Conservation (phyloP, 495 filamentous ascomycete genomes). For the Aspergillus diversus region DNA sequence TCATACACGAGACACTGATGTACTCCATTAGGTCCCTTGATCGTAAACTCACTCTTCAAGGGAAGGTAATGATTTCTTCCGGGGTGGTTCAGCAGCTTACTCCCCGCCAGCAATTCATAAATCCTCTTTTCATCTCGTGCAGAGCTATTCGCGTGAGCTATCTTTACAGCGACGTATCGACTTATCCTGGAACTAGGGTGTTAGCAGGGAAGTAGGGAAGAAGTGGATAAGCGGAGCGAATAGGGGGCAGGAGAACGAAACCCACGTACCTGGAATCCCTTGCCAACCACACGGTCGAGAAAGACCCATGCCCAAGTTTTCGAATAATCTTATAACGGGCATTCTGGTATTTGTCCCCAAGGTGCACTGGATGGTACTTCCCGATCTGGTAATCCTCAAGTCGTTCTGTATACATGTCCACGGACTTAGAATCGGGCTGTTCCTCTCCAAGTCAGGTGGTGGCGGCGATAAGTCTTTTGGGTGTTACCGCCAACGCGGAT, state of each 20-base stretch:
- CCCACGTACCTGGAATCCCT: conserved; percentile 5
- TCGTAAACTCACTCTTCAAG: background rate
- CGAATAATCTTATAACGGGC: conserved; percentile 11
- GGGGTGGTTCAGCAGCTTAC: background rate
- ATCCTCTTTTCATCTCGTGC: conserved; percentile 2
- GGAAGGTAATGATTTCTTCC: conserved; percentile 6
- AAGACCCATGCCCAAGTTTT: conserved; percentile 10
- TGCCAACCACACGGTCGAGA: conserved; percentile 16
- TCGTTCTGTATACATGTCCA: background rate
- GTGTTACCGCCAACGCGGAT: too few species aligned
- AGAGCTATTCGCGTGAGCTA: background rate
- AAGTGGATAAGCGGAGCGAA: background rate
- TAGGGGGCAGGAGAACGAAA: too few species aligned
- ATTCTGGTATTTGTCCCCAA: conserved; percentile 1
- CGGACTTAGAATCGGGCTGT: background rate
- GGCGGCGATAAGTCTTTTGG: too few species aligned
- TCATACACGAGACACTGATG: conserved; percentile 6
- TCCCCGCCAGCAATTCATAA: background rate
- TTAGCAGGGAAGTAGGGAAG: background rate
- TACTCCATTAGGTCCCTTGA: conserved; percentile 1
- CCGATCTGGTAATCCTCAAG: background rate
- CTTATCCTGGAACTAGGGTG: background rate
- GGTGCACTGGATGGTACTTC: conserved; percentile 5
- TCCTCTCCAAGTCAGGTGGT: too few species aligned
- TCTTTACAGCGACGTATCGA: conserved; percentile 13